A percentile compares a stretch with the other conserved stretches of the same genome.
These are phyloP conservation scores for Sporothrix brunneoviolacea DNA, from an alignment of 2,329 filamentous ascomycete species.

Conservation along the genomic window DNA sequence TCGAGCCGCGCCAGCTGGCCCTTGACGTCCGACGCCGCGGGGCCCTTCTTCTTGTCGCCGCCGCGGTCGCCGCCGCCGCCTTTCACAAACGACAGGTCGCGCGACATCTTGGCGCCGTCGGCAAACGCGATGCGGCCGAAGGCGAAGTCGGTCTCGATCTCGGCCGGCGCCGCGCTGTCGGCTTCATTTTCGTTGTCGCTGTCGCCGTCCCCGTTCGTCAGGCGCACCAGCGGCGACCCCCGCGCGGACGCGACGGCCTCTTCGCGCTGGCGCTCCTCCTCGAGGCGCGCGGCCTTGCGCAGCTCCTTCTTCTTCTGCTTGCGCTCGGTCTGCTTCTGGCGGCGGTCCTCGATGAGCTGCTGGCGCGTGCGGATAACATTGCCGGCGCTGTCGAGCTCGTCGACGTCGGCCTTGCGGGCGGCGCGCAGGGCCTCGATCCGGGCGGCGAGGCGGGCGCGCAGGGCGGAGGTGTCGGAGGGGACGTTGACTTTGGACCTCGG, in stretches of 20 bases:
- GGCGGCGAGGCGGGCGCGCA: constrained; percentile 72
- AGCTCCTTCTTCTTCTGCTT: constrained; percentile 86
- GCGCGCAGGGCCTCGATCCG: constrained; percentile 80
- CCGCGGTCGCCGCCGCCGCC: constrained; percentile 19
- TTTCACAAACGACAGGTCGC: constrained; percentile 58
- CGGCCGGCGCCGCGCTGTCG: constrained; percentile 16
- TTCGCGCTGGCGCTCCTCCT: constrained; percentile 64
- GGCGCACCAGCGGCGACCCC: constrained; percentile 42
- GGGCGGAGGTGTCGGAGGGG: constrained; percentile 64
- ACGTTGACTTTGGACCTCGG: constrained; percentile 7
- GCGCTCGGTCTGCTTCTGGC: constrained; percentile 79
- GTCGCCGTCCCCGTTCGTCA: constrained; percentile 47
- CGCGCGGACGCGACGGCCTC: constrained; percentile 53
- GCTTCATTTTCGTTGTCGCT: constrained; percentile 43
- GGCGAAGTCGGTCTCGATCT: constrained; percentile 59
- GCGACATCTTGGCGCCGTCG: constrained; percentile 74
- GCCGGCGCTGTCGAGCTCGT: constrained; percentile 53
- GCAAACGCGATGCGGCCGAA: constrained; percentile 89
- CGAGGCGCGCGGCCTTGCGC: constrained; percentile 67
- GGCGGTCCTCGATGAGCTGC: constrained; percentile 83
- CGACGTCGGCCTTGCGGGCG: constrained; percentile 69
- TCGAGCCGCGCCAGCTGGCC: constrained; percentile 81
- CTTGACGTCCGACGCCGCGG: constrained; percentile 63
- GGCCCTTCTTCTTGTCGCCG: constrained; percentile 63
- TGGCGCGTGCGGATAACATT: constrained; percentile 78